Evolutionary conservation across 2,329 filamentous ascomycete genomes (phyloP), one percentile per base, ranked within the genome.

Genomic region (Escovopsis sp.): DNA sequence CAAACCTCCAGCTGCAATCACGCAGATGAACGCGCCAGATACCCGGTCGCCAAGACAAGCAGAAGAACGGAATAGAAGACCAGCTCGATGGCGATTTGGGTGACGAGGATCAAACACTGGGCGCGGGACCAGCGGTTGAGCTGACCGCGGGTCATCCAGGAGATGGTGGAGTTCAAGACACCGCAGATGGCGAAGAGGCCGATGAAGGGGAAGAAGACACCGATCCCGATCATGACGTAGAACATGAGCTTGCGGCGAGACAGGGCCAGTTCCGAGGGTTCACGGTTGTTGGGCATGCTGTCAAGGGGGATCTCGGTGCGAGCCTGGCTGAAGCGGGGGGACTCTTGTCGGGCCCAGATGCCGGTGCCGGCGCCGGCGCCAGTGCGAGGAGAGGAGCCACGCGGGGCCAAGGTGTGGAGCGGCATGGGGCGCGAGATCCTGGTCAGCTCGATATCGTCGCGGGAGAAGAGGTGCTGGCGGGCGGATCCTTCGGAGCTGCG

Each of bases 71-170:
- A 42, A 35, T 57, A 59, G 1, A 54, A 11, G 5, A 60, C 39
- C 8, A 49, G 48, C 38, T 62, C 52, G 3, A 47, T 43, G 9
- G 59, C 35, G 9, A 69, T 50, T 44, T 66, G 60, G 18, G 49
- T 47, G 32, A 48, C 52, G 11, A 60, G 41, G 4, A 44, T 43
- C 4, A 38, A 41, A 3, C 53, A 47, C 41, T 60, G 57, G 5
- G 46, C 40, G 10, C 33, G 25, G 5, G 51, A 61, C 17, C 69
- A 49, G 8, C 45, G 46, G 16, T 54, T 48, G 18, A 60, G 55
- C 44, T 67, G 58, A 5, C 68, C 66, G 2, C 55, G 48, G 0
- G 66, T 68, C 35, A 58, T 61, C 66, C 66, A 71, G 6, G 57
- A 57, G 19, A 71, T 55, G 0, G 58, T 57, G 1, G 53, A 50